Evolutionary conservation across 2,329 filamentous ascomycete genomes (phyloP), one percentile per base, ranked within the genome.

Genomic region (Setomelanomma holmii): DNA sequence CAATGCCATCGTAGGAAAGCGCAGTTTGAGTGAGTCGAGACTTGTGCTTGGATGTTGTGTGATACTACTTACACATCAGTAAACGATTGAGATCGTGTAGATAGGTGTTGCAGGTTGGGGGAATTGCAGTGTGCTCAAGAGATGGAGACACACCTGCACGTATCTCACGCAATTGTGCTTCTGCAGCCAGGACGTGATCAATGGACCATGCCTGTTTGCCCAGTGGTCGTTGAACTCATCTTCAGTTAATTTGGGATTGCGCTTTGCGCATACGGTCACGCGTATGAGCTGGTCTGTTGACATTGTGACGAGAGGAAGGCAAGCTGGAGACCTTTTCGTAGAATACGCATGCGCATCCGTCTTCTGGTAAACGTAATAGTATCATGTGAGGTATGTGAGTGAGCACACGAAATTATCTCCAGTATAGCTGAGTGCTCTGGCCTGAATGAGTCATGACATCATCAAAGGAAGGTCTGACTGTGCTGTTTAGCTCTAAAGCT

Each of bases 171-270:
- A 56, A 3, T 61, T 57, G 36, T 62, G 56, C 1, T 57, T 53
- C 33, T 63, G 53, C 1, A 66, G 53, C 63, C 61, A 66, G 1
- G 58, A 50, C 21, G 57, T 55, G 21, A 61, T 61, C 8, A 69
- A 45, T 2, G 56, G 61, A 1, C 57, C 58, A 24, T 70, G 64
- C n/a, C 60, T 60, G 40, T 66, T 58, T 11, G 56, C 46, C 63
- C 64, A 66, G 36, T 66, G 61, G 23, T 56, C 53, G 40, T 65
- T 60, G 36, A 60, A 68, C 19, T 67, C 56, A 11, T 58, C 53
- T 52, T 69, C 62, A 3, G 58, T 55, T 5, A 60, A 52, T 5
- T 58, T 61, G 11, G 51, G 43, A 20, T 64, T 67, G 21, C 65
- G 61, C 34, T 61, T 59, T 19, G 65, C 63, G 39, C 54, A 55